A percentile compares a stretch with the other conserved stretches of the same genome.
Evolutionary conservation across 805 yeast species (phyloP).

Genomic region (Yarrowia sp.): DNA sequence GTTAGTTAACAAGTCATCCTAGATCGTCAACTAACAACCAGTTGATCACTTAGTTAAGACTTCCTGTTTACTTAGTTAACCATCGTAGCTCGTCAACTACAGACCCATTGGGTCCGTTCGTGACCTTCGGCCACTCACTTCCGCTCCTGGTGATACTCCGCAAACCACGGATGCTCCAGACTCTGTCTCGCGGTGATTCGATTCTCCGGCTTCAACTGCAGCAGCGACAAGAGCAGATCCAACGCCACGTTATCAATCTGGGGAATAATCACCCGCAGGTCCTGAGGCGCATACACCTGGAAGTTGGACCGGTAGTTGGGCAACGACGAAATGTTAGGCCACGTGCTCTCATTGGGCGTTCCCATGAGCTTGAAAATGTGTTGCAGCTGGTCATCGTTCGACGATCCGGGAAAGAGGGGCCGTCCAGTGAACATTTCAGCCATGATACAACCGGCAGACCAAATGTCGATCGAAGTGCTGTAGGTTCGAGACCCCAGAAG

Average conservation of each 20-base stretch:
- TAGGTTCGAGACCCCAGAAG: constrained; percentile 92
- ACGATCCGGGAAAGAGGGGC: constrained; percentile 94
- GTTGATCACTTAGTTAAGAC: no score
- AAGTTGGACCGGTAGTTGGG: constrained; percentile 88
- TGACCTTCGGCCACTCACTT: no score
- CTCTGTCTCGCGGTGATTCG: constrained; percentile 62
- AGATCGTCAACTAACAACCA: no score
- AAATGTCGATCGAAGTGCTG: constrained; percentile 95
- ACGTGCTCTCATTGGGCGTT: constrained; percentile 91
- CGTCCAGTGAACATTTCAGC: constrained; percentile 99
- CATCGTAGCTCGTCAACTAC: no score
- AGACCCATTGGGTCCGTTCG: no score
- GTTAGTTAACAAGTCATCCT: no score
- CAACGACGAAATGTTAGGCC: constrained; percentile 95
- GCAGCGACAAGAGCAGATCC: constrained; percentile 64
- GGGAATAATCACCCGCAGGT: constrained; percentile 71
- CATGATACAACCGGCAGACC: constrained; percentile 98
- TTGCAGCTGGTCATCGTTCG: constrained; percentile 93
- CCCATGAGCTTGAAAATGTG: constrained; percentile 94
- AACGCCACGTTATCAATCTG: constrained; percentile 73
- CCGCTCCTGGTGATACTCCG: constrained; percentile 63
- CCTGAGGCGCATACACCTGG: constrained; percentile 88
- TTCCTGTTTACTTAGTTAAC: no score
- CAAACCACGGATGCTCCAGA: constrained; percentile 77
- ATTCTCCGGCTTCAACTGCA: constrained; percentile 62